These are phyloP conservation scores for Trichoderma sp. DNA, from an alignment of 2,329 filamentous ascomycete genomes.

Conservation along the genomic window DNA sequence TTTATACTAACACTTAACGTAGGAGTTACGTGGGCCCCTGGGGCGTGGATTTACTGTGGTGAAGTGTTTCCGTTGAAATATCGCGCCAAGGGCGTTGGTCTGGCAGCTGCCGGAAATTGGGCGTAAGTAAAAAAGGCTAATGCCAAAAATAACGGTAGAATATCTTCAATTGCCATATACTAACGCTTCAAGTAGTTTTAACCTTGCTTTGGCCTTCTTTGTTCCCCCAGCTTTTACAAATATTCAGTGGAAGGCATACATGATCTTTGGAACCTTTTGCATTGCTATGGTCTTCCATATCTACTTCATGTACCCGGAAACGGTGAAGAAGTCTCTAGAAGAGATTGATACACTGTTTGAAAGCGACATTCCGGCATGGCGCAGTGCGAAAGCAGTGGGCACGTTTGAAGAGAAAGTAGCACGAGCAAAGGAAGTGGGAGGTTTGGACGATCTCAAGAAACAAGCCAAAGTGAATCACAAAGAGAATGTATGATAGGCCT, in stretches of 20 bases:
- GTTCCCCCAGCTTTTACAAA: constrained; percentile 37
- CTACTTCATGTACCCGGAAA: neutral
- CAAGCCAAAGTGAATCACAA: neutral
- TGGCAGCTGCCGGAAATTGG: constrained; percentile 48
- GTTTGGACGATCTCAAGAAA: neutral
- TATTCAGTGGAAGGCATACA: neutral
- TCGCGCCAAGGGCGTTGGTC: constrained; percentile 50
- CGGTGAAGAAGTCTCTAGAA: neutral
- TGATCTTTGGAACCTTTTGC: constrained; percentile 2
- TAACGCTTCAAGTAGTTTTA: constrained; percentile 29
- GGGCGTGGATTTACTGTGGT: neutral
- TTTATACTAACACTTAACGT: neutral
- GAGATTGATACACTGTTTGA: neutral
- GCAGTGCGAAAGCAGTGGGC: neutral
- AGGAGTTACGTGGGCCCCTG: neutral
- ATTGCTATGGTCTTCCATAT: constrained; percentile 1
- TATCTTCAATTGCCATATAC: neutral
- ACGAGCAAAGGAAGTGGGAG: neutral
- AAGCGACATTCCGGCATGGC: neutral
- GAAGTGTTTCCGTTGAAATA: constrained; percentile 4
- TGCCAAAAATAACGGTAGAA: neutral
- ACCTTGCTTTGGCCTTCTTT: constrained; percentile 40
- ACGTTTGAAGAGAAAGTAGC: neutral
- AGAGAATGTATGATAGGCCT: neutral
- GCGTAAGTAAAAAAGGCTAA: constrained; percentile 10